Base-by-base conservation (phyloP, 768 basidiomycete species). In the Dentipellis sp. region DNA sequence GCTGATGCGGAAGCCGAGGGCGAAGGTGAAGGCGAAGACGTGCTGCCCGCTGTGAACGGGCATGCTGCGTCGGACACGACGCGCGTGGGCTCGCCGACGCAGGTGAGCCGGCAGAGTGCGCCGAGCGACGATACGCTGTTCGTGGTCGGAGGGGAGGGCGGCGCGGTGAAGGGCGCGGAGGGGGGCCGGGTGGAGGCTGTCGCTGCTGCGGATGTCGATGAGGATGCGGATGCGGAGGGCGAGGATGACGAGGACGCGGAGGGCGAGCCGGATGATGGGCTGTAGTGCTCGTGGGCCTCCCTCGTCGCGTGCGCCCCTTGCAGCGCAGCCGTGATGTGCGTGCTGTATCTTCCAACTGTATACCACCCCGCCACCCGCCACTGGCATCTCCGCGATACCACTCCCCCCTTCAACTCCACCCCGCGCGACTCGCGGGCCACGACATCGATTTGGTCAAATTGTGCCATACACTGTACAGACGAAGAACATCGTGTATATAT, bases 81-180 rank as follows among this genome's bases (percentile, higher is more conserved):
- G 8, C 14, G 40, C 14, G 14, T 42, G 40, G 14, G 19, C 40
- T 42, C 19, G 19, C 40, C 29, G 29, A 42, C 40, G 19, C 40
- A 19, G 40, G 59, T 78, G 50, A 79, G 78, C 60, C 72, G 73
- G 57, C 79, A 78, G 63, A 83, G 82, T 59, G 71, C 75, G 56
- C 78, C 79, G 34, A 82, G 78, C 62, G 84, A 84, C 58, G 79
- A 79, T 53, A 83, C 79, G 9, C 71, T 82, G 42, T 72, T 73
- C 48, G 74, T 69, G 35, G 66, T 52, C 4, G 55, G 59, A 38
- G 61, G 29, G 29, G 29, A 29, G 16, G 53, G 47, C 6, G 16
- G 38, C 38, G 47, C 45, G 19, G 42, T 34, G 29, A 46, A 68
- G 36, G 68, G 70, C 46, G 69, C 65, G 6, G 71, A 73, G 35